These are phyloP conservation scores for Naematelia encephala DNA, from an alignment of 768 basidiomycete genomes.

Conservation along the genomic window DNA sequence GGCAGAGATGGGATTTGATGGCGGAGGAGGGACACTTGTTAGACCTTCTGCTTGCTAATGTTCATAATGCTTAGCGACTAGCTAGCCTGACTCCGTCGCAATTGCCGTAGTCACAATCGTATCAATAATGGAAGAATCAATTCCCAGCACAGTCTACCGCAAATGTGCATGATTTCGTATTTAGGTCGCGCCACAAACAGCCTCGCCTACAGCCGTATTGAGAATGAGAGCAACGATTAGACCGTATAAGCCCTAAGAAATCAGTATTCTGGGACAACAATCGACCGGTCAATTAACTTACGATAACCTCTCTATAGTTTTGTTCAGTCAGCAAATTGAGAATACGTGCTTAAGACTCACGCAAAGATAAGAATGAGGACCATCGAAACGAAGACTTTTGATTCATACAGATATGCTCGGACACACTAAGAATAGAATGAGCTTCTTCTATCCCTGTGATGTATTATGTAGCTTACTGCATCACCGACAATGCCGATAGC, in stretches of 20 bases:
- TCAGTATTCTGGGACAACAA: constrained; percentile 29
- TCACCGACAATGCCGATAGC: constrained; percentile 94
- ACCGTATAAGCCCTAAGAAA: constrained; percentile 44
- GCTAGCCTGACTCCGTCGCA: too few species aligned
- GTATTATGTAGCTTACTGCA: constrained; percentile 60
- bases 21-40: too few species aligned
- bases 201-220: constrained; percentile 68
- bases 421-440: constrained; percentile 62
- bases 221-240: constrained; percentile 81
- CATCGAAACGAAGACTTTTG: constrained; percentile 89
- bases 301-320: constrained; percentile 66
- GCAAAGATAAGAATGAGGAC: constrained; percentile 74
- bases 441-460: neutral
- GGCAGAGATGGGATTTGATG: too few species aligned
- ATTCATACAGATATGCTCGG: constrained; percentile 84
- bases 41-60: too few species aligned
- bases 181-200: constrained; percentile 36
- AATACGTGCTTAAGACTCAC: constrained; percentile 39
- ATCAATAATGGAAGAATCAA: neutral
- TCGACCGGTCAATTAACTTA: constrained; percentile 71
- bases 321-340: neutral
- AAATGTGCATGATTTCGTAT: constrained; percentile 7
- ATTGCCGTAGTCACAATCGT: too few species aligned
- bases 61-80: too few species aligned
- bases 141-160: neutral